Base-by-base conservation (phyloP, 2,329 filamentous ascomycete species). In the Acrocalymma vagum region DNA sequence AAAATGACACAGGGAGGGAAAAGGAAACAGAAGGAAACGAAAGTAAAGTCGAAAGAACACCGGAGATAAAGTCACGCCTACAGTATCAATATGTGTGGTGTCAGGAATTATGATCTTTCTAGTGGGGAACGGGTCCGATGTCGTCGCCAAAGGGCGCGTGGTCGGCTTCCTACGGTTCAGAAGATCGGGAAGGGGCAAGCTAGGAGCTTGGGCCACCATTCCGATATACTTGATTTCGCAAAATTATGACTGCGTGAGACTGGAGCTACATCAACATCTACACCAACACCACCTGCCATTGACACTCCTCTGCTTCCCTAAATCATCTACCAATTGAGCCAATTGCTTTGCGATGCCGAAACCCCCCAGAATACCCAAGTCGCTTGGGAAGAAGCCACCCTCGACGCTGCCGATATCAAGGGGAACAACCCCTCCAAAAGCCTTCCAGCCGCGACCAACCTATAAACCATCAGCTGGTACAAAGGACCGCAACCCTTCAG, bases 301-400 rank as follows among this genome's bases (percentile, higher is more conserved):
- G 9, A 16, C 9, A n/a, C n/a, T n/a, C n/a, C n/a, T n/a, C n/a
- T n/a, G n/a, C n/a, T n/a, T 28, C 21, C 7, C 11, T 15, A 11
- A 18, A 16, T 20, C n/a, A n/a, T n/a, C n/a, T n/a, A n/a, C n/a
- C n/a, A n/a, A n/a, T n/a, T n/a, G n/a, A 17, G 10, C 21, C 38
- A 40, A 38, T 48, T 42, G 33, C 40, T 34, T 29, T 38, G 30
- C 35, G 41, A 69, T 67, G 65, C 57, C 62, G 7, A 69, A 69
- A 40, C 30, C 67, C 3, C 65, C 65, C 11, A 69, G 61, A 35
- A 37, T 53, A 4, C 61, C 61, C 2, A 60, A 47, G 27, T 38
- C 43, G 2, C 23, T 63, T 21, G 52, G 62, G 2, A 51, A 45
- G 17, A 60, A 51, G 39, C 42, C 51, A 40, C 58, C 60, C 8